Conservation (phyloP, 179 eudicot genomes). For the Nepenthes alata region DNA sequence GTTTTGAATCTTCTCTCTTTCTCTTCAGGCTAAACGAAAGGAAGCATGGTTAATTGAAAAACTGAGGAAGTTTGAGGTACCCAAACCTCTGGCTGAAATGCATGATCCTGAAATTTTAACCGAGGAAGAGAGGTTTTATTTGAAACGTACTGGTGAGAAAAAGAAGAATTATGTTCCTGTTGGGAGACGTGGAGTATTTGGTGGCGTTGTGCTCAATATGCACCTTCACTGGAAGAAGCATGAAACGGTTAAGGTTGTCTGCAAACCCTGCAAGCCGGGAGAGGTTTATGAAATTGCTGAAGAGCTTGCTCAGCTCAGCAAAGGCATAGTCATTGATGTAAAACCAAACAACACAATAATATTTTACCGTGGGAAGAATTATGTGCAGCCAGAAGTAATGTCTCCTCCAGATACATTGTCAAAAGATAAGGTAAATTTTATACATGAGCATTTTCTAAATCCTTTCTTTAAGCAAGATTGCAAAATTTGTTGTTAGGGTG, state of each 20-base stretch:
- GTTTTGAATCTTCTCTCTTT: background rate
- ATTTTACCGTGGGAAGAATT: conserved; percentile 90
- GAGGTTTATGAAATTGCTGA: conserved; percentile 77
- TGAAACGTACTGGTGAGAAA: conserved; percentile 90
- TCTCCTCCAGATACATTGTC: conserved; percentile 87
- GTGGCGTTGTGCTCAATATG: conserved; percentile 98
- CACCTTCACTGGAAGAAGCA: conserved; percentile 97
- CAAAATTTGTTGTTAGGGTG: too few species aligned
- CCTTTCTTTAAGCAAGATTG: too few species aligned
- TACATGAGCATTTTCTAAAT: background rate
- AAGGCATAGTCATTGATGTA: conserved; percentile 79
- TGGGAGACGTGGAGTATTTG: conserved; percentile 95
- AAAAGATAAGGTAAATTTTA: conserved; percentile 58
- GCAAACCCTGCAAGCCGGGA: conserved; percentile 91
- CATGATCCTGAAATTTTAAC: conserved; percentile 90
- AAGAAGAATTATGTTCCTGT: conserved; percentile 96
- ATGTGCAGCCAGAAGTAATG: conserved; percentile 77
- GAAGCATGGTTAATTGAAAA: conserved; percentile 95
- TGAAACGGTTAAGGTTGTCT: conserved; percentile 90
- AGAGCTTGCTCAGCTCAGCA: conserved; percentile 78
- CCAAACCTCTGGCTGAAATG: conserved; percentile 56
- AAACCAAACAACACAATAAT: conserved; percentile 69
- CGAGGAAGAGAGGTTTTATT: conserved; percentile 82
- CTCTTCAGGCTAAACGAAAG: conserved; percentile 72
- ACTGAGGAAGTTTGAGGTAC: conserved; percentile 68